Evolutionary conservation across 352 stramenopile species (phyloP), one percentile per base, ranked within the genome.

Genomic region (Phytopythium aichiense): DNA sequence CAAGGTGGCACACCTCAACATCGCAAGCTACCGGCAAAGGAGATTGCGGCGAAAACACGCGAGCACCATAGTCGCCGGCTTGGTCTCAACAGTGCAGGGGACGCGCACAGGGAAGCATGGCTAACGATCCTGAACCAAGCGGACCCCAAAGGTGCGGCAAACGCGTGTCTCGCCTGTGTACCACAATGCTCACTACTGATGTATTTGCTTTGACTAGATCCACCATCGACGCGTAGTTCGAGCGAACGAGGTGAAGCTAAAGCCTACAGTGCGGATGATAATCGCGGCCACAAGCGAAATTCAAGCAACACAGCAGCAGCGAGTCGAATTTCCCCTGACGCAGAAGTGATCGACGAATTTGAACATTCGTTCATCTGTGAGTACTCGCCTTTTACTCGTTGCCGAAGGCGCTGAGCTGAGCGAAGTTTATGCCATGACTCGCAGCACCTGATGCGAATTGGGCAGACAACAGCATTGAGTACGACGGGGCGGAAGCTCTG

Each of bases 1-100:
- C 45, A 22, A 8, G 11, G n/a, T 51, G 45, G 45, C 5, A 51
- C 7, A 12, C 30, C 16, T 2, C 38, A 51, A 9, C 13, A 50
- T 18, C 35, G 55, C 3, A 60, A 51, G 25, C 37, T 50, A 2
- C 55, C 55, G 16, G 55, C 55, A 11, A 60, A 60, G 42, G 55
- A 60, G n/a, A 51, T 50, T 16, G 38, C 37, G 18, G 28, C 22
- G 15, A 48, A 51, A 48, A 38, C 42, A 23, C 23, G 55, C 22
- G 37, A 60, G 6, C 30, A 52, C 11, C 55, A 23, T 9, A 33
- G 33, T 31, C 53, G 37, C 6, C 53, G 37, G 4, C 25, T 51
- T 15, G 30, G 55, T 2, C 18, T 38, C n/a, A 45, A 57, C 30
- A 23, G 22, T 9, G 20, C 7, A 25, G 8, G 2, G 18, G 37